A percentile compares a stretch with the other conserved stretches of the same genome.
Evolutionary conservation across 2,329 filamentous ascomycete genomes (phyloP).

Genomic region (Stemphylium beticola): DNA sequence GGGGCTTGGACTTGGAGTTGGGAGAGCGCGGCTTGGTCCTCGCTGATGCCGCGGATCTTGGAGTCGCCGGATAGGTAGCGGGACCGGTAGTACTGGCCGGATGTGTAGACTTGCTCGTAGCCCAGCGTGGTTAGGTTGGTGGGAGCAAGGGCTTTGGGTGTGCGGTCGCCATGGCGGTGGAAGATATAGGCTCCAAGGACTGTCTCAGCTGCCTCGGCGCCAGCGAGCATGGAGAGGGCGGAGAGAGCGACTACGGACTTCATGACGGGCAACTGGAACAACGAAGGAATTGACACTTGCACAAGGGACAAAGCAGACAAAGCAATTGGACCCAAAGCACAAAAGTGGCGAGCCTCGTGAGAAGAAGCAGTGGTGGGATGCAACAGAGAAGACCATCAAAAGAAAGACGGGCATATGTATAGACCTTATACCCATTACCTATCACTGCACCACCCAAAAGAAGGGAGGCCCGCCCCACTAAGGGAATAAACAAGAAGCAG

Average conservation of each 20-base stretch:
- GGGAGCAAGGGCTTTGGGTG: constrained; percentile 74
- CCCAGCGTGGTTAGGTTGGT: constrained; percentile 80
- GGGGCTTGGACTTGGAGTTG: constrained; percentile 78
- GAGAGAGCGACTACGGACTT: constrained; percentile 31
- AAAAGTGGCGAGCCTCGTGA: constrained; percentile 9
- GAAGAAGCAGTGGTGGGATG: constrained; percentile 4
- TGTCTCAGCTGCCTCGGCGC: constrained; percentile 61
- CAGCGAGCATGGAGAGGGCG: constrained; percentile 35
- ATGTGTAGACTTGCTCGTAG: constrained; percentile 74
- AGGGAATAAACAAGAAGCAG: constrained; percentile 13
- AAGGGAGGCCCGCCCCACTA: constrained; percentile 13
- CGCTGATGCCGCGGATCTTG: constrained; percentile 70
- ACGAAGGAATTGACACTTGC: neutral
- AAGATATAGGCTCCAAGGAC: constrained; percentile 86
- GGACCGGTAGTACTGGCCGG: constrained; percentile 76
- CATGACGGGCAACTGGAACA: constrained; percentile 30
- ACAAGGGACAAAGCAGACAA: neutral
- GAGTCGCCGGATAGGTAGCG: constrained; percentile 72
- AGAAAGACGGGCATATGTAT: neutral
- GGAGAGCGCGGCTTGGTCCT: constrained; percentile 68
- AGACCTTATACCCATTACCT: constrained; percentile 25
- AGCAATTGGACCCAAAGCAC: constrained; percentile 12
- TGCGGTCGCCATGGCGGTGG: constrained; percentile 88
- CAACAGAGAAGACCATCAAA: neutral
- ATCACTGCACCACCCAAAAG: neutral